Percentiles rank a stretch among this genome's conserved stretches.
These are phyloP conservation scores for Agrostemma githago DNA, from an alignment of 148 eudicot species.

Conservation along the genomic window DNA sequence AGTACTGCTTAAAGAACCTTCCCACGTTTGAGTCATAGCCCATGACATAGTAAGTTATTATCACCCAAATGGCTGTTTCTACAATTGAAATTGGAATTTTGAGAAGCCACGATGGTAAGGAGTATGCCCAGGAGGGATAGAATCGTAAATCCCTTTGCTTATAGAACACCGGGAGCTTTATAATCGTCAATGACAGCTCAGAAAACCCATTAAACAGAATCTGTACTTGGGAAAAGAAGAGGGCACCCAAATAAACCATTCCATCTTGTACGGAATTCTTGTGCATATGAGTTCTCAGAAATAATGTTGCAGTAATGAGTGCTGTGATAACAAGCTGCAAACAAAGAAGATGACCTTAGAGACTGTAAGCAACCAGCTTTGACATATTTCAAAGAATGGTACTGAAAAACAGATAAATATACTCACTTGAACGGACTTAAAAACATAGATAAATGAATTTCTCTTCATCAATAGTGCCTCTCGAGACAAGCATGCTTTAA, in stretches of 20 bases:
- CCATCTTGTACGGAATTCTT: conserved; percentile 52
- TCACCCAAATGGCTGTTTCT: conserved; percentile 64
- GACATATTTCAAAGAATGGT: background rate
- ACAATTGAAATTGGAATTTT: conserved; percentile 62
- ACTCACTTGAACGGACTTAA: conserved; percentile 67
- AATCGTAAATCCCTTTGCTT: conserved; percentile 81
- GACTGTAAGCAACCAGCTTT: background rate
- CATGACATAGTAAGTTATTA: conserved; percentile 60
- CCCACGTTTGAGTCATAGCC: conserved; percentile 66
- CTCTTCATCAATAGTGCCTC: conserved; percentile 77
- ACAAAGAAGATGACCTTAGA: conserved; percentile 4
- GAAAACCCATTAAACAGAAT: conserved; percentile 75
- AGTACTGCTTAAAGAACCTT: conserved; percentile 57
- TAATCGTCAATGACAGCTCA: conserved; percentile 59
- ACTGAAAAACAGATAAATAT: background rate
- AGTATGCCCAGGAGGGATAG: conserved; percentile 82
- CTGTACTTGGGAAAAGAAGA: conserved; percentile 49
- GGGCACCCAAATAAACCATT: conserved; percentile 59
- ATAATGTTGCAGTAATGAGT: conserved; percentile 49
- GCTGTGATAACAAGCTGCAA: conserved; percentile 64
- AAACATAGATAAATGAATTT: conserved; percentile 63
- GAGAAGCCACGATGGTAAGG: conserved; percentile 71
- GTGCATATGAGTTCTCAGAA: conserved; percentile 56
- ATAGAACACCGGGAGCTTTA: conserved; percentile 72
- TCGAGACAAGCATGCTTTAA: conserved; percentile 68